Base-by-base conservation (phyloP, 2,329 filamentous ascomycete genomes). In the Pseudogymnoascus sp. region DNA sequence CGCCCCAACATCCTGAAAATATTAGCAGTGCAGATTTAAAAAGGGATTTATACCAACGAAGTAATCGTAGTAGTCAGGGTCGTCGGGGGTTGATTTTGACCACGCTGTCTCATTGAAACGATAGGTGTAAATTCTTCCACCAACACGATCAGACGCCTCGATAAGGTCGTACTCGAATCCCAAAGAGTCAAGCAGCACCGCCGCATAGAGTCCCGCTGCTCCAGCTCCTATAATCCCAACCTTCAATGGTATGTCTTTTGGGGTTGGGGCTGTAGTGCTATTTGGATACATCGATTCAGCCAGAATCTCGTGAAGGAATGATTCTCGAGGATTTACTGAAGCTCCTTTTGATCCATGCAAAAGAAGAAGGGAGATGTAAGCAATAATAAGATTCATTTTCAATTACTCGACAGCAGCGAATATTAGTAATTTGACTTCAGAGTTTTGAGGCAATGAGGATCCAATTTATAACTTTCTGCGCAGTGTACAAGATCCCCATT, bases 61-160 rank as follows among this genome's bases (percentile, higher is more conserved):
- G 44, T 50, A 50, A 64, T 78, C 76, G 61, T 76, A 77, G 65
- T 78, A 78, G 64, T 76, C 70, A 60, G 76, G 73, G 47, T 61
- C 35, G 4, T 62, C 38, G 14, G 44, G 44, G 24, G 24, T 50
- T 10, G 44, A 50, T 13, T 50, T 29, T 13, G 3, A 50, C 44
- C 44, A 50, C 24, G 44, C 44, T n/a, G 44, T 50, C 1, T 71
- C 59, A 50, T 62, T 68, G 61, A 77, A 76, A 11, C 69, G 38
- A 63, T 76, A 68, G 0, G 76, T 76, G 56, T 70, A 75, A 4
- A 74, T 38, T 11, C 75, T 68, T 4, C 76, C 75, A 40, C 76
- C 76, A 16, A 74, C 64, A 11, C 73, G 67, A 1, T 70, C 63
- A 26, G 65, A 67, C 13, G 73, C 70, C 63, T 78, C 76, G 1